These are phyloP conservation scores for Chenopodium berlandieri DNA, from an alignment of 148 eudicot genomes.

Conservation along the genomic window DNA sequence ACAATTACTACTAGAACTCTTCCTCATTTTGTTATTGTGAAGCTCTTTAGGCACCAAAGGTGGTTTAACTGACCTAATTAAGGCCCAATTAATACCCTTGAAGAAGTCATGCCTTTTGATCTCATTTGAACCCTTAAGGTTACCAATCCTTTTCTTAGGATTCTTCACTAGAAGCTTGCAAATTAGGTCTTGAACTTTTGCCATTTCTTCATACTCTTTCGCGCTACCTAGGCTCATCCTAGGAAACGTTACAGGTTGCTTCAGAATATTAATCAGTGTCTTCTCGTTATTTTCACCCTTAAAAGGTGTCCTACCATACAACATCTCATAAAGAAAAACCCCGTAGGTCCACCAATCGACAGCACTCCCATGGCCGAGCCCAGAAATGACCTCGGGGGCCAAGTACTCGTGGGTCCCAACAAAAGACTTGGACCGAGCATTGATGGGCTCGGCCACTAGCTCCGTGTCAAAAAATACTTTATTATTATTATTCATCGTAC, in stretches of 20 bases:
- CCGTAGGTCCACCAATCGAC: conserved; percentile 86
- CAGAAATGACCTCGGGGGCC: conserved; percentile 77
- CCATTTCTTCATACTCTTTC: conserved; percentile 66
- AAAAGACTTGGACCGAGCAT: conserved; percentile 65
- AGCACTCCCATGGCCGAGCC: conserved; percentile 71
- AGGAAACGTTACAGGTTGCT: conserved; percentile 58
- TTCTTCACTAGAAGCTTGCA: conserved; percentile 63
- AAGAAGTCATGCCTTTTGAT: conserved; percentile 77
- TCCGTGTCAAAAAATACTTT: conserved; percentile 34
- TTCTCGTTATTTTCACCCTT: conserved; percentile 71
- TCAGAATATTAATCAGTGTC: conserved; percentile 59
- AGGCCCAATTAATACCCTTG: conserved; percentile 87
- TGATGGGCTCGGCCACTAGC: conserved; percentile 61
- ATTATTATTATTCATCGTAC: neutral
- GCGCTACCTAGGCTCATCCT: conserved; percentile 41
- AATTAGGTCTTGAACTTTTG: conserved; percentile 61
- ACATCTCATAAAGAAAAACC: conserved; percentile 59
- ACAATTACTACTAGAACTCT: conserved; percentile 12
- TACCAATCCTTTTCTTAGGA: conserved; percentile 77
- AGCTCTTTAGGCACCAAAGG: conserved; percentile 68
- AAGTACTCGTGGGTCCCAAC: conserved; percentile 80
- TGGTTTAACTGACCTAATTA: conserved; percentile 75
- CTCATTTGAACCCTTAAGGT: conserved; percentile 66
- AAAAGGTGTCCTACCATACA: conserved; percentile 61
- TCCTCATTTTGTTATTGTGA: conserved; percentile 40